phyloP scores from a whole-genome alignment of 2,329 filamentous ascomycete genomes.

The Penicillium sp. region DNA sequence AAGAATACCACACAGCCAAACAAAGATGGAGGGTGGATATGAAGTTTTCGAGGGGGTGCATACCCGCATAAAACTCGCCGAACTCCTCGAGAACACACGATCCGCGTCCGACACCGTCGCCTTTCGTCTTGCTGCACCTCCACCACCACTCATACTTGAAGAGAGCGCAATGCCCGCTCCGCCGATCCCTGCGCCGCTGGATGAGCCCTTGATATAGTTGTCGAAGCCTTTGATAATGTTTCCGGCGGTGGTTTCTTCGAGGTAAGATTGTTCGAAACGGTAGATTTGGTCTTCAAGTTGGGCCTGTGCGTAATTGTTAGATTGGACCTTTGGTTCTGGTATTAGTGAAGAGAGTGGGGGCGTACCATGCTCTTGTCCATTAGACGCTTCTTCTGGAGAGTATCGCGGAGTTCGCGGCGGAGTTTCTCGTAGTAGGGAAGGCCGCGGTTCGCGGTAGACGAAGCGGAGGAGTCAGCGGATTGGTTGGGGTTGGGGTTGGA shows the following conservation, averaged over 20 bases:
- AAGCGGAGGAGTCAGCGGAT: too few relatives aligned
- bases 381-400: slow-evolving; percentile 56
- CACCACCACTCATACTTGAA: slow-evolving; percentile 25
- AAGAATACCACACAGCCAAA: too few relatives aligned
- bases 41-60: too few relatives aligned
- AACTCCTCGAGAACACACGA: slow-evolving; percentile 43
- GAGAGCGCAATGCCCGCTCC: too few relatives aligned
- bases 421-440: slow-evolving; percentile 65
- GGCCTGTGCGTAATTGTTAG: slow-evolving; percentile 35
- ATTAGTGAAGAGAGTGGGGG: too few relatives aligned
- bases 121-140: slow-evolving; percentile 34
- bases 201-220: slow-evolving; percentile 88
- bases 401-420: slow-evolving; percentile 57
- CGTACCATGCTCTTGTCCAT: slow-evolving; percentile 56
- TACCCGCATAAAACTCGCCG: slow-evolving; percentile 42
- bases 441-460: slow-evolving; percentile 37
- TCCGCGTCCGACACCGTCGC: slow-evolving; percentile 39
- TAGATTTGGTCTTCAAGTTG: slow-evolving; percentile 71
- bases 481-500: too few relatives aligned
- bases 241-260: slow-evolving; percentile 76
- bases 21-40: too few relatives aligned
- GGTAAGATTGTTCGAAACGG: slow-evolving; percentile 76
- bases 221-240: slow-evolving; percentile 98
- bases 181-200: slow-evolving; percentile 25
- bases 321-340: too few relatives aligned